Evolutionary conservation across 371 early-diverging fungal genomes (phyloP), one percentile per base, ranked within the genome.

Genomic region (Mucor plumbeus): DNA sequence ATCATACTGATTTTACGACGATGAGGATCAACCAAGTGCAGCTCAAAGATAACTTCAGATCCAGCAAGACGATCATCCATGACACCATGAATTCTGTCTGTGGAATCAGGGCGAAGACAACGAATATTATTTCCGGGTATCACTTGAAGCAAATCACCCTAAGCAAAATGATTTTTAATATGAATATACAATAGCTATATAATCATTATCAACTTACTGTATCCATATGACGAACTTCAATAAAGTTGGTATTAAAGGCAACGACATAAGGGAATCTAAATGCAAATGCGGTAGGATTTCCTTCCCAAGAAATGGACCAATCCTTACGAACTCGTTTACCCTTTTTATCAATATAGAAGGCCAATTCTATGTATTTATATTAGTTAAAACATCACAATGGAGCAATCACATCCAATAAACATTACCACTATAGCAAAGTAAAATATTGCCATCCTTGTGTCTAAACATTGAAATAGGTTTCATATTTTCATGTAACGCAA

Each of bases 401-500:
- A 26, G 26, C 26, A 26, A 26, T 26, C 26, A 3, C 26, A 1
- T 3, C 26, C 26, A 26, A 26, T 26, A 13, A 5, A 19, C 13
- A 26, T 73, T 75, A 83, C 83, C 79, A 80, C 94, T 91, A 71
- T 96, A 97, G 74, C 97, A 96, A 34, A 96, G 85, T 39, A 97
- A 69, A 67, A 95, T 94, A 70, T 90, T 88, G 13, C 93, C 90
- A 43, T 91, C 83, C 33, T 66, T 71, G 59, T 94, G 87, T 39
- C 93, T 86, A 79, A 93, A 97, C 72, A 97, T 89, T 19, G 93
- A 89, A 34, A 96, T 88, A 3, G 98, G 97, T 61, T 84, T 72
- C 54, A 82, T 64, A 56, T 72, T 74, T 61, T 82, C 78, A 15
- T 72, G 68, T 19, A 68, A 69, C 13, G 38, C 61, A 10, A 77